Percentiles rank a stretch among this genome's conserved stretches.
Conservation (phyloP, 768 basidiomycete genomes). For the Mycena albidolilacea region DNA sequence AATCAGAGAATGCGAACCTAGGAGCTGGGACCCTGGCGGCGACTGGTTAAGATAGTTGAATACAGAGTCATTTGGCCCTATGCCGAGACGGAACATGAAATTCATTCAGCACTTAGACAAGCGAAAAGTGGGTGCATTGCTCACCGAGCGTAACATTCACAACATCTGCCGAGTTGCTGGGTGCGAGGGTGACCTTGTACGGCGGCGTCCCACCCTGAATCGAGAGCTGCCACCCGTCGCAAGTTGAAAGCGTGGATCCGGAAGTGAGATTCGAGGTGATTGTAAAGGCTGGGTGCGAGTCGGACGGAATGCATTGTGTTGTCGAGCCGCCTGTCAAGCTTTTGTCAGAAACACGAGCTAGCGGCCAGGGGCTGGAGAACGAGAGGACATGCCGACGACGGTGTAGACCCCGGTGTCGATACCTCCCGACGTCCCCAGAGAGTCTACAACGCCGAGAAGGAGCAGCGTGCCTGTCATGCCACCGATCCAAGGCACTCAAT, state of each 20-base stretch:
- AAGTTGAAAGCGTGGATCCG: slow-evolving; percentile 16
- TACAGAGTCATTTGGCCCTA: slow-evolving; percentile 14
- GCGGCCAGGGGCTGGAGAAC: slow-evolving; percentile 14
- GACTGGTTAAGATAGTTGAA: slow-evolving; percentile 15
- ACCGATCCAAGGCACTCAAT: slow-evolving; percentile 6
- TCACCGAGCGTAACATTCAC: slow-evolving; percentile 22
- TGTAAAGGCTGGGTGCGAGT: slow-evolving; percentile 7
- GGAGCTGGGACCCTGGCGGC: background rate
- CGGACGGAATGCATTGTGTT: slow-evolving; percentile 19
- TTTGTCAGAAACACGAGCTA: slow-evolving; percentile 2
- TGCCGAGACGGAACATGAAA: slow-evolving; percentile 4
- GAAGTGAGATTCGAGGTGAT: slow-evolving; percentile 1
- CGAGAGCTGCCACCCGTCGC: slow-evolving; percentile 11
- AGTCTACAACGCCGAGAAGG: slow-evolving; percentile 27
- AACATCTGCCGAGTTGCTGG: slow-evolving; percentile 4
- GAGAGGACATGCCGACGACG: slow-evolving; percentile 23
- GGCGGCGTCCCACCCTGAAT: slow-evolving; percentile 28
- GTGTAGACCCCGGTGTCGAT: slow-evolving; percentile 12
- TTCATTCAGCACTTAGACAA: slow-evolving; percentile 4
- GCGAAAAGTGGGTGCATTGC: background rate
- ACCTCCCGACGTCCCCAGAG: slow-evolving; percentile 10
- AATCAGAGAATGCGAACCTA: slow-evolving; percentile 17
- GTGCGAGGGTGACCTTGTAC: slow-evolving; percentile 22
- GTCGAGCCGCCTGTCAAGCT: slow-evolving; percentile 5
- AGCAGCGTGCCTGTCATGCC: slow-evolving; percentile 21